Conservation (phyloP, 108 stramenopile genomes). For the Cyclotella baltica region DNA sequence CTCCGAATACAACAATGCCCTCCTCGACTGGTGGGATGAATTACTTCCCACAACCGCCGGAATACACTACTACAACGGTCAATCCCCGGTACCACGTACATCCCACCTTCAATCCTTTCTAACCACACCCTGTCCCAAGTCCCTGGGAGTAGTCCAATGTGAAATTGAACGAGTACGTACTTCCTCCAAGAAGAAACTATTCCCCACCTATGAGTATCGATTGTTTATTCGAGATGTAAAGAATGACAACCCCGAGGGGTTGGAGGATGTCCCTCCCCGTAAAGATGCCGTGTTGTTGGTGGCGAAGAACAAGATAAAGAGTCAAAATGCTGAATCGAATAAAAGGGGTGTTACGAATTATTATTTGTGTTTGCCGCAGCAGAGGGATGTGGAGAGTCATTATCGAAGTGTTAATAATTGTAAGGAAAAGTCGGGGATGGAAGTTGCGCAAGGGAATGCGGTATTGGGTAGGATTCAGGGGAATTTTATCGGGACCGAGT, state of each 20-base stretch:
- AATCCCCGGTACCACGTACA: slow-evolving; percentile 79
- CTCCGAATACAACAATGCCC: slow-evolving; percentile 14
- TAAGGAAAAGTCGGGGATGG: slow-evolving; percentile 30
- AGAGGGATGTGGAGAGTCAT: slow-evolving; percentile 73
- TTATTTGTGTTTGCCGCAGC: slow-evolving; percentile 72
- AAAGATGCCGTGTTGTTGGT: slow-evolving; percentile 77
- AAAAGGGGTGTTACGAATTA: slow-evolving; percentile 81
- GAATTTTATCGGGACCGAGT: slow-evolving; percentile 89
- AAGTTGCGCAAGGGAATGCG: slow-evolving; percentile 21
- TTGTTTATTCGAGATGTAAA: slow-evolving; percentile 78
- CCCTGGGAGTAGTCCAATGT: slow-evolving; percentile 82
- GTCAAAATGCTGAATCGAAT: too few relatives aligned
- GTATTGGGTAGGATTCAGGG: slow-evolving; percentile 79
- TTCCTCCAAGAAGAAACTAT: slow-evolving; percentile 68
- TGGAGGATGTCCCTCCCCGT: slow-evolving; percentile 27
- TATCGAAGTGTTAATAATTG: slow-evolving; percentile 53
- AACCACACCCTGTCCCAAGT: slow-evolving; percentile 82
- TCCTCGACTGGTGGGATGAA: slow-evolving; percentile 90
- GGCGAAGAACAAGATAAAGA: slow-evolving; percentile 67
- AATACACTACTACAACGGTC: slow-evolving; percentile 75
- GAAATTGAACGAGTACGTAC: slow-evolving; percentile 83
- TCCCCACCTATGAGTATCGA: slow-evolving; percentile 86
- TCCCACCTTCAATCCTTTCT: slow-evolving; percentile 69
- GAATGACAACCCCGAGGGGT: slow-evolving; percentile 20
- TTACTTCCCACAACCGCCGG: slow-evolving; percentile 63